Evolutionary conservation across 768 basidiomycete genomes (phyloP).

Genomic region (Rhodocollybia butyracea): DNA sequence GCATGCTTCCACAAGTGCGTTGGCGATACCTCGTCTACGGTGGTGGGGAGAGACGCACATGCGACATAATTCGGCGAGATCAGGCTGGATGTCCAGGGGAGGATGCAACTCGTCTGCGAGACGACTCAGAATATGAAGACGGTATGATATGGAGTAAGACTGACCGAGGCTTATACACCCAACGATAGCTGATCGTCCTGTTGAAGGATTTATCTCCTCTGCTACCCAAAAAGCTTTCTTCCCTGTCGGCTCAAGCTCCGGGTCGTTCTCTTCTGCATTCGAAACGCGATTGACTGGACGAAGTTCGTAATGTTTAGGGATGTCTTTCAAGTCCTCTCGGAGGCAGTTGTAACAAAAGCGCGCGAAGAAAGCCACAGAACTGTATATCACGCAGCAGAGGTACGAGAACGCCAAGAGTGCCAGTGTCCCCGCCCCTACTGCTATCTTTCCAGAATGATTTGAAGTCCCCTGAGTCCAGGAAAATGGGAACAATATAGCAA

Average conservation of each 20-base stretch:
- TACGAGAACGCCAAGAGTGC: not conserved
- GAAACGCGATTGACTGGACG: not conserved
- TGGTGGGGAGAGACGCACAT: slow-evolving; percentile 21
- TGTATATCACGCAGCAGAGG: not conserved
- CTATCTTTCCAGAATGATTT: not conserved
- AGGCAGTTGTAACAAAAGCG: slow-evolving; percentile 4
- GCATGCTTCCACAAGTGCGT: not conserved
- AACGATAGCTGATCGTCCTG: slow-evolving; percentile 11
- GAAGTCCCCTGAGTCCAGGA: not conserved
- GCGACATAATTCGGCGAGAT: slow-evolving; percentile 21
- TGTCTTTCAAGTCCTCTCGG: slow-evolving; percentile 19
- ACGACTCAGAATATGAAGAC: not conserved
- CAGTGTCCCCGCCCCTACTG: not conserved
- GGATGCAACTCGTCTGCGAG: not conserved
- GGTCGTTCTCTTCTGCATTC: not conserved
- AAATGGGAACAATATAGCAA: not conserved
- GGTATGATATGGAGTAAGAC: not conserved
- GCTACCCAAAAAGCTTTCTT: slow-evolving; percentile 23
- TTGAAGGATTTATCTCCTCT: slow-evolving; percentile 8
- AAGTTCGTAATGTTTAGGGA: slow-evolving; percentile 14
- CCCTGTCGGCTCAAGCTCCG: not conserved
- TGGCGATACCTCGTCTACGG: slow-evolving; percentile 19
- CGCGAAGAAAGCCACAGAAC: not conserved
- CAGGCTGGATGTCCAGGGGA: slow-evolving; percentile 10
- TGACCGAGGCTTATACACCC: slow-evolving; percentile 20